Evolutionary conservation across 2,329 filamentous ascomycete species (phyloP).

Genomic region (Colletotrichum phormii): DNA sequence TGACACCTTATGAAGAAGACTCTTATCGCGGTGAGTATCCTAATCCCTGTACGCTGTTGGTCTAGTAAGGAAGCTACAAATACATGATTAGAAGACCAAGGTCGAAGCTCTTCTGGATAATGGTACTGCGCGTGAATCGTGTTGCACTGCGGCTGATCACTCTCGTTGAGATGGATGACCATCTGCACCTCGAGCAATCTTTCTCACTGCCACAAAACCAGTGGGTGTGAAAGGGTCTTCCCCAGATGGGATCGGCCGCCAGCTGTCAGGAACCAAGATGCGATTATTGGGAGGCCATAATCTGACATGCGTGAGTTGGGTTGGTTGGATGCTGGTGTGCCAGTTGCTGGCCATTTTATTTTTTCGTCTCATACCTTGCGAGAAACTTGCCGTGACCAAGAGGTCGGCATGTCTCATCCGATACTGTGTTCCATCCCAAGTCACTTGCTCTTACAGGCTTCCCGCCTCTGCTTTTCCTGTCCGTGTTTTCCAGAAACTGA

Average conservation of each 20-base stretch:
- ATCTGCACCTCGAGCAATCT: no score
- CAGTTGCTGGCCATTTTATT: neutral
- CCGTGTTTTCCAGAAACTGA: neutral
- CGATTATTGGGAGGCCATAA: neutral
- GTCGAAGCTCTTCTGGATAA: no score
- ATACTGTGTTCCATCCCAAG: conserved; percentile 16
- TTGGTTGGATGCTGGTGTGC: neutral
- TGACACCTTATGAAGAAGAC: no score
- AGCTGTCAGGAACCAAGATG: conserved; percentile 8
- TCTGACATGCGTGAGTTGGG: neutral
- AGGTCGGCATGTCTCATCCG: conserved; percentile 14
- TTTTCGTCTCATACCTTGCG: neutral
- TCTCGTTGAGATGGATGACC: no score
- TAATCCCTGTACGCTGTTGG: no score
- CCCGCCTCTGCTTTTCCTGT: neutral
- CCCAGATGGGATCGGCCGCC: neutral
- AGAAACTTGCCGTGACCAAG: neutral
- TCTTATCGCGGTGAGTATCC: neutral
- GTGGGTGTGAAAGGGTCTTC: neutral
- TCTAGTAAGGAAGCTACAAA: no score
- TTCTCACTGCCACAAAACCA: no score
- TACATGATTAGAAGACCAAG: no score
- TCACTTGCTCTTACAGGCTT: neutral
- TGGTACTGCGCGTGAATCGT: neutral
- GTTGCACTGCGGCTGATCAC: neutral